Conservation (phyloP, 768 basidiomycete genomes). For the Tephrocybe sp. region DNA sequence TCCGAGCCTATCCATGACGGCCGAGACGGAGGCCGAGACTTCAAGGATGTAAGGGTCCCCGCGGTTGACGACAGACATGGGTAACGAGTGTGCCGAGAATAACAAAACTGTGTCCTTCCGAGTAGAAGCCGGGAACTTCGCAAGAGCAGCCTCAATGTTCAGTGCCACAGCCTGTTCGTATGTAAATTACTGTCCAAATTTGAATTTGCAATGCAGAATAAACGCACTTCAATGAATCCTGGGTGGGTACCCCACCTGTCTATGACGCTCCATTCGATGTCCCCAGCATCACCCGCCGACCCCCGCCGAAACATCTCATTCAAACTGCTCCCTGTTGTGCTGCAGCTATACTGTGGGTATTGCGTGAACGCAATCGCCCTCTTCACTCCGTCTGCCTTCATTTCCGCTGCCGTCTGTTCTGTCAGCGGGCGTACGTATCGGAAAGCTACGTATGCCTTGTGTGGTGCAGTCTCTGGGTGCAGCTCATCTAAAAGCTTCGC, state of each 20-base stretch:
- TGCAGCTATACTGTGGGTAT: constrained; percentile 98
- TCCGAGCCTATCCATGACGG: constrained; percentile 86
- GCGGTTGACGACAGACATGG: constrained; percentile 97
- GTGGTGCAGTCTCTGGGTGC: constrained; percentile 89
- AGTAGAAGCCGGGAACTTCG: constrained; percentile 68
- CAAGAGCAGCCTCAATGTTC: constrained; percentile 79
- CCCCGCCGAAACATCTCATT: constrained; percentile 83
- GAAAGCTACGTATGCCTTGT: constrained; percentile 95
- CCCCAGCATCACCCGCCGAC: constrained; percentile 57
- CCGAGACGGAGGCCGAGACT: constrained; percentile 89
- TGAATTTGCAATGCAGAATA: not conserved
- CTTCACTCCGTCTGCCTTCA: constrained; percentile 88
- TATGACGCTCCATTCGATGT: constrained; percentile 93
- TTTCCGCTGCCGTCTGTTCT: constrained; percentile 72
- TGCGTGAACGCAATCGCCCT: constrained; percentile 96
- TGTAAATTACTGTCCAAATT: constrained; percentile 2
- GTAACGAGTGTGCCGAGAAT: constrained; percentile 96
- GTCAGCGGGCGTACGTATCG: constrained; percentile 91
- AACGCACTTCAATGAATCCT: constrained; percentile 86
- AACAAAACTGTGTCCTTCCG: constrained; percentile 79
- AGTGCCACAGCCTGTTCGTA: constrained; percentile 77
- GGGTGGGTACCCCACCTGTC: constrained; percentile 97
- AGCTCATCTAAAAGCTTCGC: constrained; percentile 88
- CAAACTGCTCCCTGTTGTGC: constrained; percentile 94
- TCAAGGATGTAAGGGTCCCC: constrained; percentile 97